Evolutionary conservation across 176 grass and related monocot genomes (phyloP).

Genomic region (Puya raimondii): DNA sequence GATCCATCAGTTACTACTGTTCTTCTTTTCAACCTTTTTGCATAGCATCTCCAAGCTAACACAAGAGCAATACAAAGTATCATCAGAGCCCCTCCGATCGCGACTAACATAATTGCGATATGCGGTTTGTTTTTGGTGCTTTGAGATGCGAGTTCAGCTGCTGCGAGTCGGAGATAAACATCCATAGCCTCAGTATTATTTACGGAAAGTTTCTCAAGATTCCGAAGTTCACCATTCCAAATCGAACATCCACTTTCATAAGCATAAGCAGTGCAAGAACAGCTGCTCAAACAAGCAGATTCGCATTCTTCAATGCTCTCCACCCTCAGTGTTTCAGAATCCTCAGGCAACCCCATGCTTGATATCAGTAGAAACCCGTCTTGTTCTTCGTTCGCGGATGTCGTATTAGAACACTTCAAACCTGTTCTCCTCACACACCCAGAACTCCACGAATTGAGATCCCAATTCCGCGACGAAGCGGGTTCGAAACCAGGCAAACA

Average conservation of each 20-base stretch:
- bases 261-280: background rate
- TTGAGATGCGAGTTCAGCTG: background rate
- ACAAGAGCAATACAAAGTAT: background rate
- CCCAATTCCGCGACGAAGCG: conserved; percentile 19
- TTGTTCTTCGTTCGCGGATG: background rate
- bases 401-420: background rate
- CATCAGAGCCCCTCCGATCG: background rate
- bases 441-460: conserved; percentile 6
- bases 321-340: background rate
- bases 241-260: background rate
- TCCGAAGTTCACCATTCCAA: background rate
- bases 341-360: background rate
- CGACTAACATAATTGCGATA: too few species aligned
- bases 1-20: background rate
- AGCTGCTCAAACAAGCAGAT: background rate
- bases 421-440: conserved; percentile 25
- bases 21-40: background rate
- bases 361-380: background rate
- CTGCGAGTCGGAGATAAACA: background rate
- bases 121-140: too few species aligned
- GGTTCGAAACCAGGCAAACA: conserved; percentile 32
- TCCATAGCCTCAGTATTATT: background rate
- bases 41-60: background rate
- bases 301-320: background rate
- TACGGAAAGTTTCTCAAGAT: background rate